phyloP scores from a whole-genome alignment of 768 basidiomycete genomes.

The Agaricus bisporus region DNA sequence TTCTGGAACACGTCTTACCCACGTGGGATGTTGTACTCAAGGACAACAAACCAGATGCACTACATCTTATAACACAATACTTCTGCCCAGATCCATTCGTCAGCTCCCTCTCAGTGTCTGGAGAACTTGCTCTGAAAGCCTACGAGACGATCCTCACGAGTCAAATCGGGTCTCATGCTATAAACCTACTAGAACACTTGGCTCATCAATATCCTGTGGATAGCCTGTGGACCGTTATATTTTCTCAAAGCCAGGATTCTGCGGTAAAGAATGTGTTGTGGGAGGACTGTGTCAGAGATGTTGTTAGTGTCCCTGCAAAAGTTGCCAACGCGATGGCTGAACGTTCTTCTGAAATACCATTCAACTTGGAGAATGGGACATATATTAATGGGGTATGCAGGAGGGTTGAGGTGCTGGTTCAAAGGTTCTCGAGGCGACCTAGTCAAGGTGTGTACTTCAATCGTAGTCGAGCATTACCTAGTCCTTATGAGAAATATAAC shows the following conservation, averaged over 20 bases:
- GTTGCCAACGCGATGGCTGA: conserved; percentile 61
- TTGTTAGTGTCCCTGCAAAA: conserved; percentile 67
- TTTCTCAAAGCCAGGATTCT: conserved; percentile 18
- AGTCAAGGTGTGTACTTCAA: conserved; percentile 33
- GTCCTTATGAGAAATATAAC: neutral
- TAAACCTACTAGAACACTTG: conserved; percentile 51
- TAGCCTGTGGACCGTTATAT: conserved; percentile 51
- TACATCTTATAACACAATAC: conserved; percentile 52
- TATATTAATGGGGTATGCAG: conserved; percentile 51
- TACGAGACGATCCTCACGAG: conserved; percentile 59
- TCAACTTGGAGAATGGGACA: conserved; percentile 40
- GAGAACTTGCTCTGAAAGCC: conserved; percentile 48
- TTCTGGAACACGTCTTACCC: conserved; percentile 62
- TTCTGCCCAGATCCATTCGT: conserved; percentile 66
- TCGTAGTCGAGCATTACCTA: neutral
- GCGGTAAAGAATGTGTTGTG: conserved; percentile 40
- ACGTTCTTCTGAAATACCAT: conserved; percentile 29
- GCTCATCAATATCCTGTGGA: conserved; percentile 62
- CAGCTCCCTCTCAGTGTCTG: conserved; percentile 42
- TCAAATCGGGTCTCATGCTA: conserved; percentile 40
- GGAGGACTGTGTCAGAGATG: conserved; percentile 70
- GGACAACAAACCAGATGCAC: conserved; percentile 33
- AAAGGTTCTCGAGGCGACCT: conserved; percentile 30
- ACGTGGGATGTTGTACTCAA: conserved; percentile 57
- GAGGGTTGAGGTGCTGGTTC: conserved; percentile 48